Percentiles rank a stretch among this genome's conserved stretches.
Evolutionary conservation across 352 stramenopile genomes (phyloP).

Genomic region (Phytopythium aichiense): DNA sequence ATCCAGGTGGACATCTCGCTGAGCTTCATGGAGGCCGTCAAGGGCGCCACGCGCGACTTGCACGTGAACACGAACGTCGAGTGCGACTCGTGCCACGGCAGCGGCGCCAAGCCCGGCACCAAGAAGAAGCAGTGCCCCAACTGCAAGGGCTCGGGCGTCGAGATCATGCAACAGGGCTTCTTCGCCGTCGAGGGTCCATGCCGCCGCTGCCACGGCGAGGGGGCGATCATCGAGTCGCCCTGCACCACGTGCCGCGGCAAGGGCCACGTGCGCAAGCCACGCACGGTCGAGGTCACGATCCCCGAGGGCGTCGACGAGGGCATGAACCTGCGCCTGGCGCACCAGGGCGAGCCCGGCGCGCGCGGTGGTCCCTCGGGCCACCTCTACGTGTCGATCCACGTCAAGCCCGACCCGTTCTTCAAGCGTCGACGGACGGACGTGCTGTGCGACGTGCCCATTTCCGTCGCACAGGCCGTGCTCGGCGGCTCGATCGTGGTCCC

Average conservation of each 20-base stretch:
- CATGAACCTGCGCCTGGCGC: constrained; percentile 93
- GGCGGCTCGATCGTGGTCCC: constrained; percentile 94
- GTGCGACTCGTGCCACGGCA: constrained; percentile 78
- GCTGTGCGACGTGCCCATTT: constrained; percentile 93
- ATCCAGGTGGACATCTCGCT: constrained; percentile 93
- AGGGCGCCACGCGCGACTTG: constrained; percentile 88
- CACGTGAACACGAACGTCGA: constrained; percentile 73
- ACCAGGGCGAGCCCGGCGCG: constrained; percentile 88
- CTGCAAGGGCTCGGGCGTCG: constrained; percentile 81
- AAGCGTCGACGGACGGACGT: constrained; percentile 94
- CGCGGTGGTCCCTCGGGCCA: constrained; percentile 89
- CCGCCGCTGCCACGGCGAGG: constrained; percentile 75
- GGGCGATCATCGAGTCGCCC: constrained; percentile 80
- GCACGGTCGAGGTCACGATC: constrained; percentile 92
- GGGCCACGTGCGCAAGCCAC: constrained; percentile 86
- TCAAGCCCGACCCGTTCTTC: constrained; percentile 95
- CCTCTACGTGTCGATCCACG: constrained; percentile 93
- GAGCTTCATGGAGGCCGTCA: constrained; percentile 94
- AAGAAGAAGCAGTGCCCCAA: constrained; percentile 73
- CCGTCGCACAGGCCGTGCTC: constrained; percentile 90
- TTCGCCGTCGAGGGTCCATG: constrained; percentile 88
- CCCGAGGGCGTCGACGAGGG: constrained; percentile 94
- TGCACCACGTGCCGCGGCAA: constrained; percentile 78
- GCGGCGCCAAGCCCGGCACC: constrained; percentile 78
- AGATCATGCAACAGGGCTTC: constrained; percentile 87